These are phyloP conservation scores for Jimgerdemannia lactiflua DNA, from an alignment of 192 early-diverging fungal species.

Conservation along the genomic window DNA sequence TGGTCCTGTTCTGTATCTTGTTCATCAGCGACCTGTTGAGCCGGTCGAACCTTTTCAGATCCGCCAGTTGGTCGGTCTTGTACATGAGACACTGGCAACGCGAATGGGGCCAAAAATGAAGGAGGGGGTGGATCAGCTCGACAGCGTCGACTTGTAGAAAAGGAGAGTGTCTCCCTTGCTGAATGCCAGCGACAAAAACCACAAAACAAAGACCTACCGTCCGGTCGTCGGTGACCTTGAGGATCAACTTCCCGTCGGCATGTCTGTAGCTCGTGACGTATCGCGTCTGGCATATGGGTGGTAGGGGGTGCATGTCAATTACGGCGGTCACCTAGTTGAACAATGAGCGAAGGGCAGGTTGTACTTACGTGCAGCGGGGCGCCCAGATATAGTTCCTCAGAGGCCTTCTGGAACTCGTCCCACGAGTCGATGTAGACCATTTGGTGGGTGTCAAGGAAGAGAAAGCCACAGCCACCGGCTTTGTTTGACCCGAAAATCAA, in stretches of 20 bases:
- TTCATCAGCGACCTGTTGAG: constrained; percentile 64
- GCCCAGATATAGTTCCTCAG: constrained; percentile 62
- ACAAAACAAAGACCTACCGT: constrained; percentile 41
- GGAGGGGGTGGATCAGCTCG: not conserved
- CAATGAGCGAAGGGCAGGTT: too few relatives aligned
- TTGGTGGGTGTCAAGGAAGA: not conserved
- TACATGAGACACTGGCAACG: constrained; percentile 50
- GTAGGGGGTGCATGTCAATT: not conserved
- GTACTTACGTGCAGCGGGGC: constrained; percentile 56
- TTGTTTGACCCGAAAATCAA: too few relatives aligned
- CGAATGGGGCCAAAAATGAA: not conserved
- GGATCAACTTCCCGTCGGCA: constrained; percentile 61
- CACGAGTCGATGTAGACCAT: constrained; percentile 73
- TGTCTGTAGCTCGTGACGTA: constrained; percentile 68
- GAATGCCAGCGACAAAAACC: too few relatives aligned
- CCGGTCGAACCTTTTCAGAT: constrained; percentile 70
- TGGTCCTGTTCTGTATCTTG: constrained; percentile 59
- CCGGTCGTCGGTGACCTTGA: constrained; percentile 74
- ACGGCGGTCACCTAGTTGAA: not conserved
- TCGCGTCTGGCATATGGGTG: constrained; percentile 57
- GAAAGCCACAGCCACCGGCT: not conserved
- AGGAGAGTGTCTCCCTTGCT: not conserved
- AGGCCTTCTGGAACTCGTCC: constrained; percentile 75
- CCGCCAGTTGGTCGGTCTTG: constrained; percentile 64
- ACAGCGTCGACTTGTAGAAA: not conserved